These are phyloP conservation scores for Tephrocybe sp. DNA, from an alignment of 768 basidiomycete genomes.

Conservation along the genomic window DNA sequence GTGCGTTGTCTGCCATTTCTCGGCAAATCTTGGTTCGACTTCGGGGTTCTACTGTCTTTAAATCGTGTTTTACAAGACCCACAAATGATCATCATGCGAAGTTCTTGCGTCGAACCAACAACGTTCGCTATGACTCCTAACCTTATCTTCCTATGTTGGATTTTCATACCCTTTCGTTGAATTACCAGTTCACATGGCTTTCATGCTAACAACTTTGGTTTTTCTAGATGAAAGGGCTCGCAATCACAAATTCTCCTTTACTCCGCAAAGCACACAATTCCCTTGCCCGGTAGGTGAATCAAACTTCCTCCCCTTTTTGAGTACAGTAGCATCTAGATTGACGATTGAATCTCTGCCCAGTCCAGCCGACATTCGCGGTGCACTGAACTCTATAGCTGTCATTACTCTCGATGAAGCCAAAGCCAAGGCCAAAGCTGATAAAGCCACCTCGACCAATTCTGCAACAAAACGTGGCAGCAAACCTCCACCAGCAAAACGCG, in stretches of 20 bases:
- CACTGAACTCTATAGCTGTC: conserved; percentile 42
- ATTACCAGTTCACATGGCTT: too few relatives aligned
- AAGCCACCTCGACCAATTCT: conserved; percentile 10
- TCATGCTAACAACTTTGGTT: too few relatives aligned
- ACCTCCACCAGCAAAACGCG: conserved; percentile 37
- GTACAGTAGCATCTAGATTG: too few relatives aligned
- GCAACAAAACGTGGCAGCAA: conserved; percentile 23
- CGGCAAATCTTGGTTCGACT: background rate
- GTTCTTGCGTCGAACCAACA: background rate
- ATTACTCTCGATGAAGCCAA: conserved; percentile 42
- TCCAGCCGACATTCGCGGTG: conserved; percentile 56
- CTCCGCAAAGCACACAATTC: conserved; percentile 58
- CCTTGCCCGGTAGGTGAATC: conserved; percentile 48
- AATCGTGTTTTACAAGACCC: too few relatives aligned
- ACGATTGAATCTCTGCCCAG: too few relatives aligned
- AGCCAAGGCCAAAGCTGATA: conserved; percentile 19
- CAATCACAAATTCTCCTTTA: conserved; percentile 52
- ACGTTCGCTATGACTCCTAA: too few relatives aligned
- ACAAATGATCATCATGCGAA: background rate
- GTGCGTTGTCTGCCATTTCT: conserved; percentile 32
- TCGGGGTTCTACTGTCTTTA: background rate
- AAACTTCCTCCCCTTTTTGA: background rate
- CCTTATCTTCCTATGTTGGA: too few relatives aligned
- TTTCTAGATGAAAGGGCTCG: conserved; percentile 60
- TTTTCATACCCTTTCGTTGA: too few relatives aligned